A percentile compares a stretch with the other conserved stretches of the same genome.
Evolutionary conservation across 2,329 filamentous ascomycete species (phyloP).

Genomic region (Verticillium albo-atrum): DNA sequence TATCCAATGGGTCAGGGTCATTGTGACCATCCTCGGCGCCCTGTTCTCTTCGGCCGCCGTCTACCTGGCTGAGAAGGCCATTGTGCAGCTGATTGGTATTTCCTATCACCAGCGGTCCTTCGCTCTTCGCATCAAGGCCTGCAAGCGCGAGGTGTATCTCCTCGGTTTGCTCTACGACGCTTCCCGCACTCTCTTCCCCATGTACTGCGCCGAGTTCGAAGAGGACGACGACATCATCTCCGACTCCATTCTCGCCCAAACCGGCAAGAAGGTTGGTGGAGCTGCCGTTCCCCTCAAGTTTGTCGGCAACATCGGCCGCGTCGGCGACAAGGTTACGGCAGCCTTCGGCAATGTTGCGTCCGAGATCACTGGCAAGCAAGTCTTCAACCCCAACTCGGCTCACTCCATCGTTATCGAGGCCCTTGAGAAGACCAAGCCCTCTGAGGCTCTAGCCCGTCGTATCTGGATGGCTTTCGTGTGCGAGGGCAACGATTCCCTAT

Average conservation of each 20-base stretch:
- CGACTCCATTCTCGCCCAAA: slow-evolving; percentile 55
- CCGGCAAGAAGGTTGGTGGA: slow-evolving; percentile 32
- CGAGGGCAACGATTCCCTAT: slow-evolving; percentile 78
- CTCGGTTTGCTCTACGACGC: slow-evolving; percentile 86
- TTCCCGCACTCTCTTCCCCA: slow-evolving; percentile 81
- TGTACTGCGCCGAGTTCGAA: slow-evolving; percentile 84
- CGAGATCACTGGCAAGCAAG: slow-evolving; percentile 91
- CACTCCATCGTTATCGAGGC: slow-evolving; percentile 88
- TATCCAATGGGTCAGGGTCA: slow-evolving; percentile 49
- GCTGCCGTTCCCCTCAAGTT: slow-evolving; percentile 49
- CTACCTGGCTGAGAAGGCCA: slow-evolving; percentile 70
- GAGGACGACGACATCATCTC: slow-evolving; percentile 93
- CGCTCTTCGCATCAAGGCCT: slow-evolving; percentile 77
- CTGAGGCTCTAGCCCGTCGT: slow-evolving; percentile 87
- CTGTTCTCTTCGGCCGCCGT: slow-evolving; percentile 64
- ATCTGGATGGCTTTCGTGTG: slow-evolving; percentile 98
- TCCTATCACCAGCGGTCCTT: slow-evolving; percentile 84
- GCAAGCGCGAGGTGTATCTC: slow-evolving; percentile 79
- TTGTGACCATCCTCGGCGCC: slow-evolving; percentile 63
- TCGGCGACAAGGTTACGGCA: slow-evolving; percentile 91
- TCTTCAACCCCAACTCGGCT: slow-evolving; percentile 87
- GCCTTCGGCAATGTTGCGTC: slow-evolving; percentile 90
- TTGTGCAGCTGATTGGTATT: slow-evolving; percentile 80
- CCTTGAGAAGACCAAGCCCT: slow-evolving; percentile 75
- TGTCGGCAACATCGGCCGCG: slow-evolving; percentile 70